These are phyloP conservation scores for Fusarium liriodendri DNA, from an alignment of 2,329 filamentous ascomycete genomes.

Conservation along the genomic window DNA sequence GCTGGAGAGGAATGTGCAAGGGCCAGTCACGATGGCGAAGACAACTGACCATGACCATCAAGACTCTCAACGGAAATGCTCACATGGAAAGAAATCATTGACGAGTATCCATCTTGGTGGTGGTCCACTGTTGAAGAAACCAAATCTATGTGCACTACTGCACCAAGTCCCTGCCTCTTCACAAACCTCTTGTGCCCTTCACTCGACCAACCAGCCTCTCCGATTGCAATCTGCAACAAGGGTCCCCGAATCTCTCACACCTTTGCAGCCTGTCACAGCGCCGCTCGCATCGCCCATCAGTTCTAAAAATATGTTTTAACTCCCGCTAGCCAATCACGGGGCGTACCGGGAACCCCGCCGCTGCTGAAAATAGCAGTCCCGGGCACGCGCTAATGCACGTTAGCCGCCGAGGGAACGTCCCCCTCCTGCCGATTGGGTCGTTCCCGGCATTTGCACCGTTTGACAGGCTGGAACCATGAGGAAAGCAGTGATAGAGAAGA, in stretches of 20 bases:
- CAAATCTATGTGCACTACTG: background rate
- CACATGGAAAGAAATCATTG: background rate
- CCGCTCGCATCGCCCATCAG: slow-evolving; percentile 17
- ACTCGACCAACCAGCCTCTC: background rate
- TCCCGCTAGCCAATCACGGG: slow-evolving; percentile 21
- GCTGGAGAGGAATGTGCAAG: slow-evolving; percentile 4
- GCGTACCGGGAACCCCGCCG: slow-evolving; percentile 12
- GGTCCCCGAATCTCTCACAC: slow-evolving; percentile 19
- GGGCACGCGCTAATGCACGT: slow-evolving; percentile 37
- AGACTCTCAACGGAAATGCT: background rate
- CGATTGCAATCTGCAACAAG: slow-evolving; percentile 25
- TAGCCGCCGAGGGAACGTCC: slow-evolving; percentile 34
- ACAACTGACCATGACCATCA: slow-evolving; percentile 5
- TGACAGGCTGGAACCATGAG: background rate
- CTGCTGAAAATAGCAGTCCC: slow-evolving; percentile 32
- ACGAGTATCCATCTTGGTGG: background rate
- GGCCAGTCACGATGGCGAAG: slow-evolving; percentile 19
- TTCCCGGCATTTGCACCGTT: background rate
- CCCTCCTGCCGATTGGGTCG: background rate
- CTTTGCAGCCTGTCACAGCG: slow-evolving; percentile 28
- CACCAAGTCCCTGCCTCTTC: slow-evolving; percentile 2
- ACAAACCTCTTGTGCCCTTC: background rate
- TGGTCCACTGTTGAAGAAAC: no score
- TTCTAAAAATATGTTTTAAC: slow-evolving; percentile 34
- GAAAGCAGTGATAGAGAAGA: background rate